Evolutionary conservation across 306 rosid species (phyloP), one percentile per base, ranked within the genome.

Genomic region (Gastrolobium bilobum): DNA sequence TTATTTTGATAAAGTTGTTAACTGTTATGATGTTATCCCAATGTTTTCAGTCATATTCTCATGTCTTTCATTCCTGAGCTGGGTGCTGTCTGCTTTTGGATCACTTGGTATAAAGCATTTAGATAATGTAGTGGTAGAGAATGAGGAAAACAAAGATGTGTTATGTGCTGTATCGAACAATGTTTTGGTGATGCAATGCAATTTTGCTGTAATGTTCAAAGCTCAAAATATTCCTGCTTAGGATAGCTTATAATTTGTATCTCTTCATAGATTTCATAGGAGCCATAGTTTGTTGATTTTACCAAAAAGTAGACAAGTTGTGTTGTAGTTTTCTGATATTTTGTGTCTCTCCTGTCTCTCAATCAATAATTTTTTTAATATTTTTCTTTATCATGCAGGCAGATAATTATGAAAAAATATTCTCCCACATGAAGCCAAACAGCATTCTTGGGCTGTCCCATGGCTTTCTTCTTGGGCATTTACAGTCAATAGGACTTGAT

Each of bases 401-500:
- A 0, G 99, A 95, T 80, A 95, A 93, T 75, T 91, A 90, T 73
- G 94, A 86, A 75, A 90, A 91, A 76, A 54, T 96, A 80, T 91
- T 96, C 43, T 89, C 96, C 10, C 81, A 85, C 88, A 90, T 96
- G 98, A 96, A 93, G 82, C 99, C 99, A 34, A 91, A 90, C 81
- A 88, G 98, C 86, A 88, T 96, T 40, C 98, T 96, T 71, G 99
- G 99, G 84, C 90, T 96, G 81, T 96, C 98, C 81, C 99, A 96
- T 66, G 99, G 99, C 48, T 96, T 96, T 77, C 99, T 96, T 78
- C 91, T 96, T 35, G 99, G 99, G 63, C 98, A 96, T 83, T 89
- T 96, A 84, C 97, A 91, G 84, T 93, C 98, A 3, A n/a, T 11
- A 15, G 98, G 98, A 63, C 89, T 87, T 62, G 97, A 91, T 83